These are phyloP conservation scores for Eucalyptus sp. DNA, from an alignment of 345 rosid species.

Conservation along the genomic window DNA sequence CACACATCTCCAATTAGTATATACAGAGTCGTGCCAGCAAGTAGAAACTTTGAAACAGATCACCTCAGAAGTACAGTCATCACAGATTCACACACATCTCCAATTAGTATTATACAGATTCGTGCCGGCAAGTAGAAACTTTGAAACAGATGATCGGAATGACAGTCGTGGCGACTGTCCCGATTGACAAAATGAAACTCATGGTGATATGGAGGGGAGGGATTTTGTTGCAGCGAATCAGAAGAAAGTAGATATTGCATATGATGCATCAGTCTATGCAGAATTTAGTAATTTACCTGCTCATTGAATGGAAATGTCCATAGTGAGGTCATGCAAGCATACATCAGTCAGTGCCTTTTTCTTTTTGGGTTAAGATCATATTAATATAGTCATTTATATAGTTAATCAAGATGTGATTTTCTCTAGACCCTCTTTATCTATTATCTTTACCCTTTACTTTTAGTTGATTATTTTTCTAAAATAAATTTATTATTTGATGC, in stretches of 20 bases:
- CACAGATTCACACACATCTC: not conserved
- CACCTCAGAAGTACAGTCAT: not conserved
- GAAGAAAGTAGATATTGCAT: not conserved
- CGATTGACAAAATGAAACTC: not conserved
- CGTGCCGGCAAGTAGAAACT: not conserved
- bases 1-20: not conserved
- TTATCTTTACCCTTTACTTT: not conserved
- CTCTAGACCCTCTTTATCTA: not conserved
- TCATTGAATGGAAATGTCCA: not conserved
- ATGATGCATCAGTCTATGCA: not conserved
- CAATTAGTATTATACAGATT: not conserved
- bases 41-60: not conserved
- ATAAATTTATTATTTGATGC: not conserved
- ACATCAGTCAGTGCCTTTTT: not conserved
- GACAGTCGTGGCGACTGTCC: rapidly evolving
- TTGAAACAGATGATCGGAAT: not conserved
- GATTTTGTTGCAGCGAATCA: not conserved
- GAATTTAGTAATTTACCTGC: not conserved
- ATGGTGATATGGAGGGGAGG: not conserved
- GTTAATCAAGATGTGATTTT: not conserved
- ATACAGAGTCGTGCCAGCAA: not conserved
- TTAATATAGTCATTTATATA: not conserved
- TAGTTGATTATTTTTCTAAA: not conserved
- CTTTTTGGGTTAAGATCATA: not conserved
- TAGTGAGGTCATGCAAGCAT: not conserved